Conservation (phyloP, 768 basidiomycete species). For the Trametes cingulata region DNA sequence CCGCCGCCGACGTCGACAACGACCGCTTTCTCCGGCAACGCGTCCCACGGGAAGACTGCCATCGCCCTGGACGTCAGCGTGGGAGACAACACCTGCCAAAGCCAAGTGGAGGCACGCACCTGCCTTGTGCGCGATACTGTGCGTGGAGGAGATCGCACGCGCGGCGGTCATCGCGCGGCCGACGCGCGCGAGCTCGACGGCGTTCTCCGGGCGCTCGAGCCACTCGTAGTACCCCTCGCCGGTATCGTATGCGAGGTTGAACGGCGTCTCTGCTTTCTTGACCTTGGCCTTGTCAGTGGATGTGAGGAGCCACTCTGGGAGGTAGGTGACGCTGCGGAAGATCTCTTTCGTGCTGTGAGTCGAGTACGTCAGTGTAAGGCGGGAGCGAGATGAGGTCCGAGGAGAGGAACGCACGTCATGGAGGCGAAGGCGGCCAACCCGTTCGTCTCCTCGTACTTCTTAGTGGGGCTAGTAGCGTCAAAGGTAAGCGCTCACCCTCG, state of each 20-base stretch:
- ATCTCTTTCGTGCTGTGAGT: not conserved
- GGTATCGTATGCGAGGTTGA: conserved; percentile 63
- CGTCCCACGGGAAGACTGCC: conserved; percentile 22
- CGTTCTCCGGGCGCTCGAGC: conserved; percentile 60
- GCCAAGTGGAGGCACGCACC: no score
- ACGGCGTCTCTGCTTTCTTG: conserved; percentile 35
- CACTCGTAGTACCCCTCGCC: conserved; percentile 59
- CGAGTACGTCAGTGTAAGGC: not conserved
- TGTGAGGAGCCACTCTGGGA: conserved; percentile 11
- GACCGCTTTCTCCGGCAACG: conserved; percentile 15
- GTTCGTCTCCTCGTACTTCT: conserved; percentile 20
- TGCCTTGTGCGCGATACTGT: no score
- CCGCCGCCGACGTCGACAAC: conserved; percentile 26
- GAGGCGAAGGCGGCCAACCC: conserved; percentile 10
- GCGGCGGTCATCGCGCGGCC: conserved; percentile 73
- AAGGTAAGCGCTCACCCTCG: no score
- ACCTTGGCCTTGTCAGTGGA: not conserved
- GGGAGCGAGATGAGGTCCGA: not conserved
- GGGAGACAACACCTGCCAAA: no score
- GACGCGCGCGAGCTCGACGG: conserved; percentile 56
- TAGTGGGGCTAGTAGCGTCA: no score
- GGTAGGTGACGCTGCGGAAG: not conserved
- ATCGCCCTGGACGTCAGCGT: not conserved
- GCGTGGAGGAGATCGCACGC: no score
- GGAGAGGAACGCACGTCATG: not conserved